phyloP scores from a whole-genome alignment of 202 grass and related monocot genomes.

The Schoenoplectus tabernaemontani region DNA sequence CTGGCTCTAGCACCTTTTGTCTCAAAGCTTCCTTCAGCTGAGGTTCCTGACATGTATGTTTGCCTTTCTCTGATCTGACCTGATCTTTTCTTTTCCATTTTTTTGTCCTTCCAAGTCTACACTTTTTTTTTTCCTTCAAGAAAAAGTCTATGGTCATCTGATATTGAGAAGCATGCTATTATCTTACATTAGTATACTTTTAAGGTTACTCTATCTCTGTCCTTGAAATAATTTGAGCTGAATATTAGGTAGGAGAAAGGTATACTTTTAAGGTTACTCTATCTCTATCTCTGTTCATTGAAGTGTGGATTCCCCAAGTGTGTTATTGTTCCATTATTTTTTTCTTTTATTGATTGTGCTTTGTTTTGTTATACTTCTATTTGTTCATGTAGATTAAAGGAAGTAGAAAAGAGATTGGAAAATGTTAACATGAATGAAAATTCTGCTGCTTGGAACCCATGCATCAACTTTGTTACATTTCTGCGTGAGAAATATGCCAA shows the following conservation, averaged over 20 bases:
- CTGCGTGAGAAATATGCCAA: slow-evolving; percentile 56
- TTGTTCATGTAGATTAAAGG: slow-evolving; percentile 44
- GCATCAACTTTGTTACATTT: slow-evolving; percentile 50
- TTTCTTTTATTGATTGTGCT: slow-evolving; percentile 23
- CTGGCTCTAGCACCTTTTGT: slow-evolving; percentile 73
- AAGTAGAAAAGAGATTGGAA: slow-evolving; percentile 62
- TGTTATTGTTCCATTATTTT: not conserved
- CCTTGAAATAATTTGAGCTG: not conserved
- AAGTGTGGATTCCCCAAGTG: not conserved
- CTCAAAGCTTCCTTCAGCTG: slow-evolving; percentile 60
- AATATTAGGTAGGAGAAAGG: not conserved
- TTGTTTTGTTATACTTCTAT: slow-evolving; percentile 27
- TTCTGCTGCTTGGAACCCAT: slow-evolving; percentile 53
- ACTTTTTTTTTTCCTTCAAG: not conserved
- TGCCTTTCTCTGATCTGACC: slow-evolving; percentile 19
- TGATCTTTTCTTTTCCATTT: not conserved
- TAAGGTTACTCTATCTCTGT: not conserved
- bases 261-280: too few species aligned
- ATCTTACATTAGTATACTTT: not conserved
- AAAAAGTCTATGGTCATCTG: not conserved
- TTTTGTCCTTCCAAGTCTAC: not conserved
- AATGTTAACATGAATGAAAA: slow-evolving; percentile 56
- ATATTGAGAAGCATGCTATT: slow-evolving; percentile 7
- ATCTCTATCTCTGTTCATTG: too few species aligned
- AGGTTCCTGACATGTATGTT: slow-evolving; percentile 86